Evolutionary conservation across 805 yeast genomes (phyloP).

Genomic region (Metschnikowia matae): DNA sequence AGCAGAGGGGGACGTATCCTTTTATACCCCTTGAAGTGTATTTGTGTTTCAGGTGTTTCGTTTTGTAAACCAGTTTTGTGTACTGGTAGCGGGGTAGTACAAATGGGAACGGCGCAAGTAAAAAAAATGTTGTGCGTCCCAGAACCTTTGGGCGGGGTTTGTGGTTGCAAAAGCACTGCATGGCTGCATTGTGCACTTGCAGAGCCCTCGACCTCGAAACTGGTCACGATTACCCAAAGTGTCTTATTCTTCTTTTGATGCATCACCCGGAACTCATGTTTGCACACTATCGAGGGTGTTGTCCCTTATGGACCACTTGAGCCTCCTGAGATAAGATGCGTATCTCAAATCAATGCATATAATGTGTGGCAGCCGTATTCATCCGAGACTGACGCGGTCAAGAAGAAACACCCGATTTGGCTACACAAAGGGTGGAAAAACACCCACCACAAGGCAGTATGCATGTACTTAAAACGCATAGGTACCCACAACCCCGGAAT

Average conservation of each 20-base stretch:
- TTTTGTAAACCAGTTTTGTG: background rate
- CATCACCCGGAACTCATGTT: background rate
- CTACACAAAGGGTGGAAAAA: background rate
- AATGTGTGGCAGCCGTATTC: background rate
- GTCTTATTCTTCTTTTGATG: background rate
- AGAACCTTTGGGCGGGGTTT: background rate
- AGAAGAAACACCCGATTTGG: background rate
- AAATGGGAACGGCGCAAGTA: background rate
- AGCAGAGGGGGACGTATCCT: background rate
- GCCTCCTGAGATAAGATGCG: constrained; percentile 1
- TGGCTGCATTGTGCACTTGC: background rate
- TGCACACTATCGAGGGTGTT: background rate
- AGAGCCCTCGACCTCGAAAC: background rate
- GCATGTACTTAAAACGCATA: background rate
- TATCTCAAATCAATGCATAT: background rate
- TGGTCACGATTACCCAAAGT: background rate
- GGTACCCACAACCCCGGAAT: background rate
- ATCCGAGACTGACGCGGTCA: background rate
- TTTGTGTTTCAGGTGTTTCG: background rate
- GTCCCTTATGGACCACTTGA: background rate
- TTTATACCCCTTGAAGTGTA: background rate
- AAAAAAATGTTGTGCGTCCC: background rate
- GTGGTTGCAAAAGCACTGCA: constrained; percentile 4
- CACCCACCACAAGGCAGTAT: background rate
- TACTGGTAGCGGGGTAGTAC: background rate